Conservation (phyloP, 345 rosid genomes). For the Theobroma cacao region DNA sequence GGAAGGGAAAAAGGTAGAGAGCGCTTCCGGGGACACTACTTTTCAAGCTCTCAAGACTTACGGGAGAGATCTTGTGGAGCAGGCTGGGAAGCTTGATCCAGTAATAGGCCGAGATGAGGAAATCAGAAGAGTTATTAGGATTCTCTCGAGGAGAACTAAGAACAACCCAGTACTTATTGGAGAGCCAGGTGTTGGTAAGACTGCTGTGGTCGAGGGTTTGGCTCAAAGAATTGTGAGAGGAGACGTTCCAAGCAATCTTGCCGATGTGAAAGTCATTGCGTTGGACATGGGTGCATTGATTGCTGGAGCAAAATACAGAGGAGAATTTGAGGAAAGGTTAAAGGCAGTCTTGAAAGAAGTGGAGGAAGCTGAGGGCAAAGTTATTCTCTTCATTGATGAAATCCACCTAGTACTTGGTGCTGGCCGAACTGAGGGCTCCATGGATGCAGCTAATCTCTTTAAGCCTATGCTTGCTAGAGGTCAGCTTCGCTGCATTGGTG, state of each 20-base stretch:
- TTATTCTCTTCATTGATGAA: conserved; percentile 89
- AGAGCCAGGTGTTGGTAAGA: conserved; percentile 94
- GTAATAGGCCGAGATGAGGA: conserved; percentile 93
- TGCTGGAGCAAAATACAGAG: conserved; percentile 85
- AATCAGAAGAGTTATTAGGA: conserved; percentile 75
- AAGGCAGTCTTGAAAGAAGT: conserved; percentile 91
- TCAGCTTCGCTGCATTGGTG: conserved; percentile 90
- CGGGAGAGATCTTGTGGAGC: conserved; percentile 88
- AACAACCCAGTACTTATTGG: conserved; percentile 95
- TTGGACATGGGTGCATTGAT: conserved; percentile 88
- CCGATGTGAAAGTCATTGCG: conserved; percentile 82
- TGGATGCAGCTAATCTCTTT: conserved; percentile 96
- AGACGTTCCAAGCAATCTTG: conserved; percentile 82
- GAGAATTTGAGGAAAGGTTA: conserved; percentile 85
- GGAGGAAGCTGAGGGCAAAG: conserved; percentile 92
- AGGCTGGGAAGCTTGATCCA: conserved; percentile 91
- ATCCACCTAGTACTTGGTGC: conserved; percentile 98
- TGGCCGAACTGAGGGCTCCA: conserved; percentile 83
- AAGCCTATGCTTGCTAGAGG: conserved; percentile 98
- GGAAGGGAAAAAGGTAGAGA: conserved; percentile 85
- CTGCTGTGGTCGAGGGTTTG: conserved; percentile 92
- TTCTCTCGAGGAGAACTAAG: conserved; percentile 85
- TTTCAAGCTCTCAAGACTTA: conserved; percentile 89
- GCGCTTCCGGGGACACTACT: conserved; percentile 74
- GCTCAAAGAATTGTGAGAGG: conserved; percentile 91